These are phyloP conservation scores for Cyclotella kingstonii DNA, from an alignment of 108 stramenopile species.

Conservation along the genomic window DNA sequence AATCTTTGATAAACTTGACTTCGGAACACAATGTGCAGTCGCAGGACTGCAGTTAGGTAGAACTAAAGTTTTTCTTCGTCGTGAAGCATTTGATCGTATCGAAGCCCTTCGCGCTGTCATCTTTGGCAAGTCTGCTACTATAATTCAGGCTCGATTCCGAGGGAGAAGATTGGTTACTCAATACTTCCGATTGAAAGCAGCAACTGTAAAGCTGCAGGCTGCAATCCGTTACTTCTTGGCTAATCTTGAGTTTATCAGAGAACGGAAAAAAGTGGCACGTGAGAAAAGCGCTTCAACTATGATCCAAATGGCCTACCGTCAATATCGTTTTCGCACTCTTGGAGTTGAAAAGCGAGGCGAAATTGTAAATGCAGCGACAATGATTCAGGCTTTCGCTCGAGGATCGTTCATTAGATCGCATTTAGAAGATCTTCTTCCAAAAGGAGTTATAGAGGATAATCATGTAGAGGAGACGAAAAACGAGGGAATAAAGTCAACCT, in stretches of 20 bases:
- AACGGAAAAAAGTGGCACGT: constrained; percentile 16
- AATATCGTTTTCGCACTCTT: constrained; percentile 35
- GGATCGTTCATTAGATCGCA: constrained; percentile 40
- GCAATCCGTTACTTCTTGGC: constrained; percentile 43
- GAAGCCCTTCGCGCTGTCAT: constrained; percentile 40
- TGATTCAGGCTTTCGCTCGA: constrained; percentile 62
- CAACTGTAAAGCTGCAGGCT: constrained; percentile 43
- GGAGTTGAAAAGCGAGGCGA: constrained; percentile 30
- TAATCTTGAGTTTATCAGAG: constrained; percentile 34
- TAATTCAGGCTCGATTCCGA: constrained; percentile 53
- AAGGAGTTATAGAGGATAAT: constrained; percentile 6
- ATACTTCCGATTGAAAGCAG: constrained; percentile 45
- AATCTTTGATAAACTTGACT: constrained; percentile 37
- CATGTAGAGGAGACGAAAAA: neutral
- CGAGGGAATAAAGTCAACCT: neutral
- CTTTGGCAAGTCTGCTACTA: constrained; percentile 38
- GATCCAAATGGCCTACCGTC: constrained; percentile 42
- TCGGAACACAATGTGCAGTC: constrained; percentile 45
- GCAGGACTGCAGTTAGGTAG: constrained; percentile 55
- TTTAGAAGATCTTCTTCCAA: constrained; percentile 30
- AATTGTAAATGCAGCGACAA: constrained; percentile 46
- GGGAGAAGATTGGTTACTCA: constrained; percentile 20
- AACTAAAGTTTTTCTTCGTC: constrained; percentile 60
- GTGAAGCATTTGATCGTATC: constrained; percentile 53
- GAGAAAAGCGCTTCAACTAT: constrained; percentile 39